Evolutionary conservation across 371 early-diverging fungal genomes (phyloP), one percentile per base, ranked within the genome.

Genomic region (Mortierella sp.): DNA sequence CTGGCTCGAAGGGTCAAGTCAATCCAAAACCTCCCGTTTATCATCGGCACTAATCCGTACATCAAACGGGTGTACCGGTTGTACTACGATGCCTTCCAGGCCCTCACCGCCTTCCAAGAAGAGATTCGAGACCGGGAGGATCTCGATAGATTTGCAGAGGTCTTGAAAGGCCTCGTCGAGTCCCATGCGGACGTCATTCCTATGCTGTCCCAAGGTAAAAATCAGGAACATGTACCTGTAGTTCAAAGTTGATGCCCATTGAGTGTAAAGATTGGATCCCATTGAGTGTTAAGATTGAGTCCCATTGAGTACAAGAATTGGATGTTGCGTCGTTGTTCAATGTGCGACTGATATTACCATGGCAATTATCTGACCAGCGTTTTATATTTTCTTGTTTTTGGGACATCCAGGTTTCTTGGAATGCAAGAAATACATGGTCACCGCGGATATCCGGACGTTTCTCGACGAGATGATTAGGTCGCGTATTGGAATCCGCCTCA

Each of bases 401-500:
- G n/a, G 22, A 58, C n/a, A 47, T 58, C 58, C 74, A 94, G 94
- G 97, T 5, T 96, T 96, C 77, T 79, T 90, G 74, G 97, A 97
- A 84, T 96, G 95, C 82, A 93, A 94, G 79, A 93, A 93, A 79
- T 98, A 98, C 82, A 95, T 98, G 95, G 84, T 88, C 34, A 85
- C 88, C 61, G 91, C 93, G 44, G 92, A 90, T 5, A 93, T 93
- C 73, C 90, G 92, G 8, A 82, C 85, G 10, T 98, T 97, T 81
- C 85, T 99, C 67, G 96, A 97, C 75, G 94, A 93, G 7, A 94
- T 97, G 92, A 97, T 99, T 70, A 90, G 93, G 50, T 95, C 97
- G 13, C 95, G 99, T 31, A 98, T 99, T 72, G 97, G 97, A 24
- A 95, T 97, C 79, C 94, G 99, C 58, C 88, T 96, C 50, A 94